A percentile compares a stretch with the other conserved stretches of the same genome.
Evolutionary conservation across 345 rosid genomes (phyloP).

Genomic region (Eucalyptus curtisii): DNA sequence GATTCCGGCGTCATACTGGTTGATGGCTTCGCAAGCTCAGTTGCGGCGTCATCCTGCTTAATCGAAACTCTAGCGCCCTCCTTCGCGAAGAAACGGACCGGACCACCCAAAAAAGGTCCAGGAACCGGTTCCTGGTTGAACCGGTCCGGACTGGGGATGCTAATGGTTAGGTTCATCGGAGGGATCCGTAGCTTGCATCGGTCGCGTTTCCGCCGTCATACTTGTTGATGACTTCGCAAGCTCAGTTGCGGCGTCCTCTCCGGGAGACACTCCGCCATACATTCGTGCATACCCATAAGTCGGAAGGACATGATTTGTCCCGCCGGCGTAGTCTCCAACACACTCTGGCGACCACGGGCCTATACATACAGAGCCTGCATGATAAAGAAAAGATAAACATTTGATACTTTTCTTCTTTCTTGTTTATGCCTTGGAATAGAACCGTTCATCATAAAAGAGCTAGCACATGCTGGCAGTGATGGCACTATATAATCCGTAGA

Average conservation of each 20-base stretch:
- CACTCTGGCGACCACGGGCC: conserved; percentile 97
- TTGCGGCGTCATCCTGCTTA: too few relatives aligned
- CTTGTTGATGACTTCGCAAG: too few relatives aligned
- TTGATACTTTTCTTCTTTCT: neutral
- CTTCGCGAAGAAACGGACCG: too few relatives aligned
- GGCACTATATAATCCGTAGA: neutral
- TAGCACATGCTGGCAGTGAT: neutral
- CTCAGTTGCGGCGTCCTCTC: neutral
- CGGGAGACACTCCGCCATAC: conserved; percentile 86
- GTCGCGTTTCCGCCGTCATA: too few relatives aligned
- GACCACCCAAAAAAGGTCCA: too few relatives aligned
- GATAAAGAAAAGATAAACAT: neutral
- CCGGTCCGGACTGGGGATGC: too few relatives aligned
- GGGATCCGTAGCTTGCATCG: too few relatives aligned
- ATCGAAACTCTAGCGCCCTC: too few relatives aligned
- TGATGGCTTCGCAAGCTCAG: too few relatives aligned
- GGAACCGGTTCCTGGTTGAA: too few relatives aligned
- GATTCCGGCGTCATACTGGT: too few relatives aligned
- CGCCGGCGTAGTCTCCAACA: conserved; percentile 89
- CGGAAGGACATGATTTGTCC: conserved; percentile 40
- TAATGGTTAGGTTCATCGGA: too few relatives aligned
- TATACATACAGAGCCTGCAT: conserved; percentile 62
- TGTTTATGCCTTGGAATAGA: neutral
- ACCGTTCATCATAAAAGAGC: neutral
- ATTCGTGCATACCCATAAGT: conserved; percentile 87